These are phyloP conservation scores for Coprinellus aureogranulatus DNA, from an alignment of 768 basidiomycete genomes.

Conservation along the genomic window DNA sequence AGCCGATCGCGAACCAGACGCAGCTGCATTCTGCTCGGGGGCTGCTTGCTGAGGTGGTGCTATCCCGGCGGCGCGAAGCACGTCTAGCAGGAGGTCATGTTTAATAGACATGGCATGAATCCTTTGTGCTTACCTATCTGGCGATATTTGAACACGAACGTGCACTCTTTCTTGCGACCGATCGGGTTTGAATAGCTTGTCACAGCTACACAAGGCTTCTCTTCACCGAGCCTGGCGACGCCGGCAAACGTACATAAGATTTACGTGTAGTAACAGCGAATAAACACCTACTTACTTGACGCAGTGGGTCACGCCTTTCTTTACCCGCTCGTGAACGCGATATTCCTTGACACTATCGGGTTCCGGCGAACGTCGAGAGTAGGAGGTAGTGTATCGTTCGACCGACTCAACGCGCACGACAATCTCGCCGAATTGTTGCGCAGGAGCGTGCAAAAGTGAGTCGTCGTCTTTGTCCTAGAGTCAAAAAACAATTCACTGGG, in stretches of 20 bases:
- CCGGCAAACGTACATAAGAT: neutral
- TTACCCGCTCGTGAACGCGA: neutral
- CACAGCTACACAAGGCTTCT: neutral
- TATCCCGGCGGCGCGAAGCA: too few relatives aligned
- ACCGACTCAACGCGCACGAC: neutral
- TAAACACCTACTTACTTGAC: neutral
- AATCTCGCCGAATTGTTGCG: neutral
- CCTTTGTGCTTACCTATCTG: neutral
- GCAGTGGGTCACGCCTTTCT: neutral
- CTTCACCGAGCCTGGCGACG: neutral
- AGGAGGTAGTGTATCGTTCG: too few relatives aligned
- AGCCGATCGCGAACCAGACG: too few relatives aligned
- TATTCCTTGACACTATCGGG: neutral
- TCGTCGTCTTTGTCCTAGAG: neutral
- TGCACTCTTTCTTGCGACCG: neutral
- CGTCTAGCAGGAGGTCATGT: neutral
- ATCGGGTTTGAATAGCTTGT: neutral
- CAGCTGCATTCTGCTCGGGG: too few relatives aligned
- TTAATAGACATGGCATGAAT: neutral
- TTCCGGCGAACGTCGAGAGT: too few relatives aligned
- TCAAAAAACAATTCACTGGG: neutral
- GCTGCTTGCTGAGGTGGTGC: too few relatives aligned
- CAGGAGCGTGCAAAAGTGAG: neutral
- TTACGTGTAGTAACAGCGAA: neutral
- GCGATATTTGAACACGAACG: neutral